Evolutionary conservation across 2,329 filamentous ascomycete genomes (phyloP).

Genomic region (Fusarium incarnatum): DNA sequence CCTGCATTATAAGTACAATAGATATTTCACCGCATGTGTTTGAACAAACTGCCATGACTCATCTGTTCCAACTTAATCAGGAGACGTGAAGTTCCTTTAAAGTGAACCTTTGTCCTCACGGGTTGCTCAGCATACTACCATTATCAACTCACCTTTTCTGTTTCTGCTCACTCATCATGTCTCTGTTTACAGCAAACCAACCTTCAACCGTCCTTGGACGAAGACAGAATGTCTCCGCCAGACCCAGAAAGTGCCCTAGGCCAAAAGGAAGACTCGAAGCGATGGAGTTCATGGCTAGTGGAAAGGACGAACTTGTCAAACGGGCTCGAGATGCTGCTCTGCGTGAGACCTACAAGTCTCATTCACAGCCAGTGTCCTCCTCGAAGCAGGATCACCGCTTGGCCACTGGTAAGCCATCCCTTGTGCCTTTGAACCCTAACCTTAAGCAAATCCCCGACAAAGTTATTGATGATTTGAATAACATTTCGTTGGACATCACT

Average conservation of each 20-base stretch:
- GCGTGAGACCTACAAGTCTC: background rate
- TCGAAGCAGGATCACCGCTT: background rate
- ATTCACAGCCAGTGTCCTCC: background rate
- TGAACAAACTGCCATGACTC: background rate
- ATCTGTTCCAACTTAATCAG: background rate
- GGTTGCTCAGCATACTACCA: background rate
- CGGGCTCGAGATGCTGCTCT: constrained; percentile 5
- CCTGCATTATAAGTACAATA: background rate
- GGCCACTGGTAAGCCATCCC: background rate
- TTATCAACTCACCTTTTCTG: background rate
- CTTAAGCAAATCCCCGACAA: background rate
- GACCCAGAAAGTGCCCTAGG: constrained; percentile 8
- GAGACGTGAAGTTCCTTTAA: background rate
- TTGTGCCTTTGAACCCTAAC: background rate
- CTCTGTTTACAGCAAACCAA: background rate
- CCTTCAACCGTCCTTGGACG: background rate
- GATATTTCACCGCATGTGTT: background rate
- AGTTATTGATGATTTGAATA: background rate
- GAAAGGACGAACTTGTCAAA: background rate
- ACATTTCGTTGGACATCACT: background rate
- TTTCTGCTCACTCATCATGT: background rate
- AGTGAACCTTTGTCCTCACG: background rate
- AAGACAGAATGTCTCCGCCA: background rate
- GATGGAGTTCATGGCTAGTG: background rate
- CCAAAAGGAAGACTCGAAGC: constrained; percentile 3